Evolutionary conservation across 306 rosid genomes (phyloP).

Genomic region (Comarum palustre): DNA sequence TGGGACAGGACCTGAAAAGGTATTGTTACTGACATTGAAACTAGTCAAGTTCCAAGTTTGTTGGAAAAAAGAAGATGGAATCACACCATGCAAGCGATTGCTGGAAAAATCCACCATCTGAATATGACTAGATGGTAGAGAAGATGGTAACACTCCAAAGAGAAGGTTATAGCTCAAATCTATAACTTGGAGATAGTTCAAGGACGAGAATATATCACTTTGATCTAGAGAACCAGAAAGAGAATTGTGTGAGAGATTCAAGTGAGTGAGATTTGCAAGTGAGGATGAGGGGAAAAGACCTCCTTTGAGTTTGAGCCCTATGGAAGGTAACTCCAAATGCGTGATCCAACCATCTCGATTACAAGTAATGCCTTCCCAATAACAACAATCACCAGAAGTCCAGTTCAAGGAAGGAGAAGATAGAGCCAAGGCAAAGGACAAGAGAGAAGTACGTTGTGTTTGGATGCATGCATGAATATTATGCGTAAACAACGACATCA

Average conservation of each 20-base stretch:
- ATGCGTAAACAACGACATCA: too few relatives aligned
- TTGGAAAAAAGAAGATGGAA: not conserved
- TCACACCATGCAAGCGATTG: conserved; percentile 2
- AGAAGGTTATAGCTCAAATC: conserved; percentile 11
- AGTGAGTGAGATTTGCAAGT: not conserved
- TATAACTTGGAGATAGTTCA: not conserved
- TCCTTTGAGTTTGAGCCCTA: not conserved
- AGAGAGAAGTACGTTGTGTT: not conserved
- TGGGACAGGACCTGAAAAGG: not conserved
- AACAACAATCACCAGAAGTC: not conserved
- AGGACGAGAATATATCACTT: not conserved
- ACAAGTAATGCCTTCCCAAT: conserved; percentile 8
- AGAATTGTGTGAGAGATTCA: conserved; percentile 12
- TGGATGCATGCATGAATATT: not conserved
- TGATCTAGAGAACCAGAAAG: not conserved
- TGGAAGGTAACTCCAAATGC: not conserved
- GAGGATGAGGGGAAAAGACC: not conserved
- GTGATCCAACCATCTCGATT: not conserved
- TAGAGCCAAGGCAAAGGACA: not conserved
- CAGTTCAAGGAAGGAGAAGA: conserved; percentile 9
- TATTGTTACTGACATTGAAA: conserved; percentile 13
- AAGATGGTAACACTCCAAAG: conserved; percentile 1
- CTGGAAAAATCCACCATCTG: conserved; percentile 19
- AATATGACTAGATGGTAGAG: not conserved
- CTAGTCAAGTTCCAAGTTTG: not conserved